Base-by-base conservation (phyloP, 441 rosid genomes). In the Euphorbia corollata region DNA sequence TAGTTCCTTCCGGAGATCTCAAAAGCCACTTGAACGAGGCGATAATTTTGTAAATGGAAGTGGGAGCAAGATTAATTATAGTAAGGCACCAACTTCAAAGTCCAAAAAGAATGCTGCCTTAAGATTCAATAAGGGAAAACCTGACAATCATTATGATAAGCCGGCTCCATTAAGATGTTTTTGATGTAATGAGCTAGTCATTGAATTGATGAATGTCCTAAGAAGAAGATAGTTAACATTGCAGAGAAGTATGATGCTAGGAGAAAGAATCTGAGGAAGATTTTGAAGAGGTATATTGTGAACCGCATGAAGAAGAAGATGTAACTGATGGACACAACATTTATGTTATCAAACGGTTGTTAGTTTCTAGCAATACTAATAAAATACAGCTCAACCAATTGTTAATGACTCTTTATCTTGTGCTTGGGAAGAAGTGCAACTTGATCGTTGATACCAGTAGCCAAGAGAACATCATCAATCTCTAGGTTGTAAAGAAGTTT, bases 281-380 rank as follows among this genome's bases (percentile, higher is more conserved):
- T 43, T 0, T 43, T 12, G 41, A 5, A 6, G 41, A 36, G 3
- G 41, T 36, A 36, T 12, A 43, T 12, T 43, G 48, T 12, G 15
- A 43, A 8, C 48, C 48, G 1, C 16, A 4, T 9, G 15, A 43
- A 12, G 0, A 97, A 90, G 74, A 88, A 88, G 48, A 86, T 90
- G 65, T 36, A 36, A 7, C 32, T 36, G 41, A 36, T 36, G 8
- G 7, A 36, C 41, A 36, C 9, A 36, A 36, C 9, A 5, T 36
- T 6, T 36, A 36, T 36, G 9, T 36, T 7, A 36, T 5, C 41
- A 36, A 5, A 7, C 41, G 41, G 41, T 36, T 36, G 9, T 36
- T 36, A 36, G 5, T 36, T 2, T 2, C 41, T 8, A 36, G 5
- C 8, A 5, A 8, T 2, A 36, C 41, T 36, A 7, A 6, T 36